Base-by-base conservation (phyloP, 2,329 filamentous ascomycete species). In the Camptophora hylomeconis region DNA sequence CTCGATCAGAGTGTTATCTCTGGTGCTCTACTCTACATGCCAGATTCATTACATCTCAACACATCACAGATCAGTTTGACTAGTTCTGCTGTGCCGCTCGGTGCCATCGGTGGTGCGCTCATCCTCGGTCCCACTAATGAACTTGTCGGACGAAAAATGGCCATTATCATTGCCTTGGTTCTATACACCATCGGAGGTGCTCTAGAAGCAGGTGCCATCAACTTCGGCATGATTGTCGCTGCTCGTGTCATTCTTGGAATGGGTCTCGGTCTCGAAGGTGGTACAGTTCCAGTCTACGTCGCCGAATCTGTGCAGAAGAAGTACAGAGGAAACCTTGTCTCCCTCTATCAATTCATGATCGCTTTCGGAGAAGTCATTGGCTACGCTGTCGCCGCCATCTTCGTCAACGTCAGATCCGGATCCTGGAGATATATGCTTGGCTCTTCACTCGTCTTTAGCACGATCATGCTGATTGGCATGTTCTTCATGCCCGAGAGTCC, bases 391-490 rank as follows among this genome's bases (percentile, higher is more conserved):
- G 76, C 72, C 0, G 77, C 77, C 25, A 80, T 81, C 32, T 82
- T 82, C 51, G 59, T 80, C 37, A 65, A 60, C n/a, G 73, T 82
- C 2, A 53, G 57, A 0, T 23, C 20, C 3, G 77, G 76, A 10
- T 75, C 75, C 56, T 82, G 77, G 77, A 65, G 77, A 20, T 80
- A 72, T 48, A 81, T 82, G 36, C 68, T 82, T 1, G 77, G 76
- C 4, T 78, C 72, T 2, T 81, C 76, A 0, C 63, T 81, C 2
- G 48, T 81, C 22, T 81, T 81, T 53, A 78, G 72, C 0, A 73
- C 67, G 17, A 67, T 70, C 42, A 69, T 73, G 60, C 52, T 65
- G 13, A 32, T 60, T 20, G 74, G 76, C 29, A 80, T 81, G 64
- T 56, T 80, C 1, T 80, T 77, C 57, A 68, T 81, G 46, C 76